Conservation (phyloP, 169 alveolate genomes). For the Plasmodium cynomolgi region DNA sequence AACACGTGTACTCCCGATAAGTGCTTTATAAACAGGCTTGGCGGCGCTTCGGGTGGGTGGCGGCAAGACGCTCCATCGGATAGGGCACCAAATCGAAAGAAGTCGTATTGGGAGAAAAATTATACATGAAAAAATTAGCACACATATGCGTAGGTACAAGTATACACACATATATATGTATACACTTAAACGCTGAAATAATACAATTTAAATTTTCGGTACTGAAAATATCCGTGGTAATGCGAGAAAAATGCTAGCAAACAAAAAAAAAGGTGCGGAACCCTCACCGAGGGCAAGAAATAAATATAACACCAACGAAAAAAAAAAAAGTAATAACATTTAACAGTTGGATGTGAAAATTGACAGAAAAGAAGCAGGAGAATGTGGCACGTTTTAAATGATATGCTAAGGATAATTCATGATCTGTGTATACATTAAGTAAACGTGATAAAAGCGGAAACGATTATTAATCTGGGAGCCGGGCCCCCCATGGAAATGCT, state of each 20-base stretch:
- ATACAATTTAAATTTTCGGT: neutral
- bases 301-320: neutral
- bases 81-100: neutral
- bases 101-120: neutral
- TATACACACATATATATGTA: neutral
- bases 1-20: neutral
- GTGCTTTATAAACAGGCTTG: neutral
- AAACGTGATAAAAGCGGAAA: neutral
- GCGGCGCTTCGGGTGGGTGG: neutral
- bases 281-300: neutral
- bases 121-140: neutral
- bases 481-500: neutral
- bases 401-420: neutral
- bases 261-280: neutral
- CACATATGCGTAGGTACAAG: neutral
- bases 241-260: neutral
- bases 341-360: neutral
- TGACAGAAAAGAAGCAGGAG: neutral
- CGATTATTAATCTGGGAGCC: neutral
- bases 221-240: neutral
- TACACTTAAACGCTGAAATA: neutral
- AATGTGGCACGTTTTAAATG: neutral
- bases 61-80: neutral
- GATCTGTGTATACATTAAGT: neutral
- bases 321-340: neutral